Evolutionary conservation across 257 asterid species (phyloP), one percentile per base, ranked within the genome.

Genomic region (Hygrophila difformis): DNA sequence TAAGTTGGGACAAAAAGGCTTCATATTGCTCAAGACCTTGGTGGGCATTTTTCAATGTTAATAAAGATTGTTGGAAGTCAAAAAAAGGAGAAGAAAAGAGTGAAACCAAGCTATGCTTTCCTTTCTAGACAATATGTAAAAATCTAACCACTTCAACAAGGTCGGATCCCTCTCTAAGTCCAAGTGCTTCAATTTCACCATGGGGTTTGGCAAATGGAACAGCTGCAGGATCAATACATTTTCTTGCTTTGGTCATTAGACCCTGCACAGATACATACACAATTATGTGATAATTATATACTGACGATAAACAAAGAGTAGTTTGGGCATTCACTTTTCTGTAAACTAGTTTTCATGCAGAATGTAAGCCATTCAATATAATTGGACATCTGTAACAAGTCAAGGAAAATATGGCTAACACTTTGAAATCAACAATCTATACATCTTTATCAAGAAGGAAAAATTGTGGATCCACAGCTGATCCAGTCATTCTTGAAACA

Each of bases 401-500:
- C 33, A 39, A 31, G 40, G 37, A 16, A 12, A 29, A 44, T 13
- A 46, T 46, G 22, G n/a, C 11, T 20, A 57, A 21, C 35, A 31
- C n/a, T 45, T 44, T 36, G 23, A 36, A 34, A 12, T 33, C 49
- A 8, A 23, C 18, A 68, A 71, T 55, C 53, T 63, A 48, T 64
- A 91, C 99, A 76, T 91, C 74, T 77, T 86, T 91, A 79, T 91
- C 99, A 34, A 91, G 86, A 39, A 91, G 79, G 79, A 86, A 91
- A 71, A 91, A 82, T 56, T 91, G 95, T 51, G 99, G 92, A 53
- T 86, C 72, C 28, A 92, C 94, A 7, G 40, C 52, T 35, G 84
- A 64, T 65, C 93, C 95, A 42, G 79, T 68, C 86, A 91, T 91
- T 68, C 93, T 91, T 55, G 82, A 74, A 70, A 74, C 99, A 47